These are phyloP conservation scores for Mycena leptocephala DNA, from an alignment of 768 basidiomycete genomes.

Conservation along the genomic window DNA sequence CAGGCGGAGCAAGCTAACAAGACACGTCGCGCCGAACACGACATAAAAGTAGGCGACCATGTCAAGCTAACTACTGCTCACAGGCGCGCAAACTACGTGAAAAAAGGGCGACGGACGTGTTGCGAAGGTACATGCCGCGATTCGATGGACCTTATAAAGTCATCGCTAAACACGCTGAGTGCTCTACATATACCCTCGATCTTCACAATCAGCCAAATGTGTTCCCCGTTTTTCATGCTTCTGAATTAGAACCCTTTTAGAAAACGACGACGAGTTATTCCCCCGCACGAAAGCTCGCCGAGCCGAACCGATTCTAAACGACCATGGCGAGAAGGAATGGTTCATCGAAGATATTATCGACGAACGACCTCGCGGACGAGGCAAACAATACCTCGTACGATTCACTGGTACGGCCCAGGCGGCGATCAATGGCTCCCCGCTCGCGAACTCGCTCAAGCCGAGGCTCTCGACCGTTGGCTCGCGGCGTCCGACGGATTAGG, in stretches of 20 bases:
- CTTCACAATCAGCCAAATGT: conserved; percentile 26
- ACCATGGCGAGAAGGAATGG: conserved; percentile 40
- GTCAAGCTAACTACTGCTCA: conserved; percentile 49
- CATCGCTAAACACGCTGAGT: conserved; percentile 5
- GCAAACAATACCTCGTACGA: neutral
- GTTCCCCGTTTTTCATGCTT: conserved; percentile 49
- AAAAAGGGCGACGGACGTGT: conserved; percentile 11
- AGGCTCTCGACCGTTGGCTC: conserved; percentile 5
- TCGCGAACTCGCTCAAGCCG: conserved; percentile 37
- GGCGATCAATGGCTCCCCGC: conserved; percentile 47
- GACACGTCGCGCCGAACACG: conserved; percentile 28
- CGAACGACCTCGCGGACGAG: conserved; percentile 15
- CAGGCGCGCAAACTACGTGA: conserved; percentile 34
- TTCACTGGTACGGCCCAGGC: conserved; percentile 24
- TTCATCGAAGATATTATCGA: conserved; percentile 49
- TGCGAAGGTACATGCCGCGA: conserved; percentile 51
- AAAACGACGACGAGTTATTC: conserved; percentile 45
- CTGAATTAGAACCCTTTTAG: conserved; percentile 39
- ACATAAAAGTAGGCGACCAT: conserved; percentile 44
- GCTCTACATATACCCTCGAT: conserved; percentile 34
- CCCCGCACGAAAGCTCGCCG: conserved; percentile 36
- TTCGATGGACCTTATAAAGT: conserved; percentile 42
- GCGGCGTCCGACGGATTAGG: neutral
- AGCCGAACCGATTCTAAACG: neutral
- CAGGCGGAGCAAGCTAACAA: conserved; percentile 45